Evolutionary conservation across 129 eudicot genomes (phyloP).

Genomic region (Flaveria brownii): DNA sequence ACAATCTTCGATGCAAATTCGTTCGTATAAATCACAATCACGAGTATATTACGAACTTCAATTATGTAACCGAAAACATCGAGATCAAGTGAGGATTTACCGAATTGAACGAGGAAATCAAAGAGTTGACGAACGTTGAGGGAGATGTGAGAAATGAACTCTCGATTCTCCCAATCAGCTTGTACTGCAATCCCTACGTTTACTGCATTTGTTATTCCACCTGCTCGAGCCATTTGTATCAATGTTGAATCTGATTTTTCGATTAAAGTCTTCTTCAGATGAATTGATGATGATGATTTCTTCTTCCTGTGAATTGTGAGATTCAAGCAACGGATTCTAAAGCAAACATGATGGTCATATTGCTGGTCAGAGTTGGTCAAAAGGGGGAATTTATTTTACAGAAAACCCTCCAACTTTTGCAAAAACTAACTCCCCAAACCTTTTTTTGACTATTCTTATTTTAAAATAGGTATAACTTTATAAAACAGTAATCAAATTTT

Average conservation of each 20-base stretch:
- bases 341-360: slow-evolving; percentile 22
- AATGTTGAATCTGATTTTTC: slow-evolving; percentile 6
- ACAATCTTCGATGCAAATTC: slow-evolving; percentile 23
- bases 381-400: slow-evolving; percentile 13
- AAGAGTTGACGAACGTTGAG: slow-evolving; percentile 92
- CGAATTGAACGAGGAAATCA: slow-evolving; percentile 90
- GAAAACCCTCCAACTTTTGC: slow-evolving; percentile 9
- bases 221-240: slow-evolving; percentile 65
- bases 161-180: slow-evolving; percentile 99
- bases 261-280: slow-evolving; percentile 12
- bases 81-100: slow-evolving; percentile 35
- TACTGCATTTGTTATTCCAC: slow-evolving; percentile 93
- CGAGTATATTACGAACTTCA: slow-evolving; percentile 9
- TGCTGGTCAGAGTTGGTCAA: slow-evolving; percentile 24
- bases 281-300: slow-evolving; percentile 25
- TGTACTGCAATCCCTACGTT: slow-evolving; percentile 96
- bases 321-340: slow-evolving; percentile 31
- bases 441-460: no score
- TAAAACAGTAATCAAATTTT: no score
- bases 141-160: slow-evolving; percentile 87
- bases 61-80: slow-evolving; percentile 3
- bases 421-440: not conserved
- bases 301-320: slow-evolving; percentile 19
- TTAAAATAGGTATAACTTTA: no score
- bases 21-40: slow-evolving; percentile 6